Evolutionary conservation across 2,329 filamentous ascomycete species (phyloP).

Genomic region (Aspergillus caelatus): DNA sequence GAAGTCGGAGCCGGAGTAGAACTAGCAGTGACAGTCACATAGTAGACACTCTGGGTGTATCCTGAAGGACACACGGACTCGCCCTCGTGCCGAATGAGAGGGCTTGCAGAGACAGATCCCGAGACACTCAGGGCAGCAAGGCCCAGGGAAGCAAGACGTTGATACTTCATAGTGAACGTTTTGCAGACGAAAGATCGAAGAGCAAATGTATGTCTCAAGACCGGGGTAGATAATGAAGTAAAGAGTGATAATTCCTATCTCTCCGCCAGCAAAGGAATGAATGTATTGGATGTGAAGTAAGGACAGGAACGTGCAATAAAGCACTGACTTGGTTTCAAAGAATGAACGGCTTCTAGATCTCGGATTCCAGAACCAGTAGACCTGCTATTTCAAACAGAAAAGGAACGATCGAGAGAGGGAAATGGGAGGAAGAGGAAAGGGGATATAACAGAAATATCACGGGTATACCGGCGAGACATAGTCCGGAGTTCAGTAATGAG

Average conservation of each 20-base stretch:
- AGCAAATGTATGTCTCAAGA: not conserved
- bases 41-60: conserved; percentile 31
- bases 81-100: conserved; percentile 18
- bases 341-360: conserved; percentile 35
- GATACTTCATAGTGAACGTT: conserved; percentile 30
- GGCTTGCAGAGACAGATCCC: conserved; percentile 29
- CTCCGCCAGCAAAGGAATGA: not conserved
- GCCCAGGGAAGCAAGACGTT: conserved; percentile 25
- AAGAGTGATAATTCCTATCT: not conserved
- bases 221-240: not conserved
- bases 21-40: conserved; percentile 29
- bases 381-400: conserved; percentile 28
- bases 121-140: conserved; percentile 28
- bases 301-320: conserved; percentile 25
- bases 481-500: not conserved
- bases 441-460: not conserved
- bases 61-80: conserved; percentile 29
- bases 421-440: conserved; percentile 6
- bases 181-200: not conserved
- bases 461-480: not conserved
- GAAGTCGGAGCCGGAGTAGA: conserved; percentile 14
- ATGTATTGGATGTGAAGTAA: conserved; percentile 9
- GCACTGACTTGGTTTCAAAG: conserved; percentile 14
- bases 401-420: conserved; percentile 10
- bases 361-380: conserved; percentile 27